Conservation (phyloP, 345 rosid genomes). For the Dipteronia dyeriana region DNA sequence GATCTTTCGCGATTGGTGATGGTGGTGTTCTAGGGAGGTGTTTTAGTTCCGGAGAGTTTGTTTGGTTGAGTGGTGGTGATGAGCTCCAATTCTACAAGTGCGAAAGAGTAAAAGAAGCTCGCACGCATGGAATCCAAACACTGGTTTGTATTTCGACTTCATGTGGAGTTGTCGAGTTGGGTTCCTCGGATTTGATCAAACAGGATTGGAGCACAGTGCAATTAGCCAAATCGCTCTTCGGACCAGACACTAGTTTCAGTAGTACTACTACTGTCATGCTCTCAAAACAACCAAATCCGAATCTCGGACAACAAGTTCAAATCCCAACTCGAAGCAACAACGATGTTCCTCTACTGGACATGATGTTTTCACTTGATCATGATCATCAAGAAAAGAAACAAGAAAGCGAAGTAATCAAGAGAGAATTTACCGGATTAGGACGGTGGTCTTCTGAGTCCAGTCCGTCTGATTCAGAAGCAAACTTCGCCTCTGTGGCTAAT, state of each 20-base stretch:
- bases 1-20: constrained; percentile 34
- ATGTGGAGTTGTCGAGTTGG: constrained; percentile 58
- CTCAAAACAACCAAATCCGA: constrained; percentile 14
- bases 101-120: constrained; percentile 55
- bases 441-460: constrained; percentile 46
- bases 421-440: constrained; percentile 26
- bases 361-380: constrained; percentile 21
- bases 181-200: constrained; percentile 40
- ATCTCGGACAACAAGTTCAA: constrained; percentile 2
- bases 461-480: constrained; percentile 31
- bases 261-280: background rate
- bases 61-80: constrained; percentile 42
- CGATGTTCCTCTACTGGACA: constrained; percentile 24
- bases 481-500: constrained; percentile 5
- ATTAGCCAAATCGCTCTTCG: constrained; percentile 38
- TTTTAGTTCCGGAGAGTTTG: constrained; percentile 34
- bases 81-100: constrained; percentile 37
- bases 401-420: constrained; percentile 7
- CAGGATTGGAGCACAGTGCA: constrained; percentile 43
- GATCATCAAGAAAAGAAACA: constrained; percentile 7
- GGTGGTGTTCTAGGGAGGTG: constrained; percentile 44
- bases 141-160: constrained; percentile 46
- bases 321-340: background rate
- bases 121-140: constrained; percentile 46
- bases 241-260: constrained; percentile 12